Evolutionary conservation across 163 green algal species (phyloP), one percentile per base, ranked within the genome.

Genomic region (Prototheca wickerhamii): DNA sequence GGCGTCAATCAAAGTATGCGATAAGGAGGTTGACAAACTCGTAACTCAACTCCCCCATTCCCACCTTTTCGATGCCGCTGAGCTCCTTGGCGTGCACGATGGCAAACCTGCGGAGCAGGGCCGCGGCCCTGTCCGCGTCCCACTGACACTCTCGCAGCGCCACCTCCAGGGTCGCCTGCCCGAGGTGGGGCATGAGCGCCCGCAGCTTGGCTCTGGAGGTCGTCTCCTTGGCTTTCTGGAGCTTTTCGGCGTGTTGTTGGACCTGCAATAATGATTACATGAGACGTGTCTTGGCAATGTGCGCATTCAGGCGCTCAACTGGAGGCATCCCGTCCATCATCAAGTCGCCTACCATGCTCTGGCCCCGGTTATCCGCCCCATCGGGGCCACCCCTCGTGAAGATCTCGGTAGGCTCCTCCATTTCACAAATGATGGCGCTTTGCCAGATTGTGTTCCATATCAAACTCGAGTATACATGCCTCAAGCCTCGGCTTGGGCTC

Each of bases 101-200:
- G 29, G 30, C 65, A 37, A 90, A 90, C 18, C 51, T 44, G 20
- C 81, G 71, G 51, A 93, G 76, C 59, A 93, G 69, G 3, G 53
- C 31, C 21, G 86, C 37, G 2, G 87, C 87, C 12, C 61, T 63
- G 29, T 89, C 80, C 28, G 81, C 69, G 25, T 90, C 81, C 79
- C 82, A 93, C 17, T 67, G 59, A 8, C 73, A 71, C 57, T 91
- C 80, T 30, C 82, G 56, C 35, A 95, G 65, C 0, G 87, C 83
- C 18, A 87, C 49, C 0, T 80, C 71, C 3, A 61, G 72, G 10
- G 77, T 42, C 0, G 63, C 61, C 32, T 61, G 42, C 21, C 53
- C 72, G 30, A 69, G 3, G 5, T 63, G 33, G 0, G 72, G 72
- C 51, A 74, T 40, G 34, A 78, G 52, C 53, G 75, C 66, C 31